A percentile compares a stretch with the other conserved stretches of the same genome.
Evolutionary conservation across 169 alveolate species (phyloP).

Genomic region (Eimeria acervulina): DNA sequence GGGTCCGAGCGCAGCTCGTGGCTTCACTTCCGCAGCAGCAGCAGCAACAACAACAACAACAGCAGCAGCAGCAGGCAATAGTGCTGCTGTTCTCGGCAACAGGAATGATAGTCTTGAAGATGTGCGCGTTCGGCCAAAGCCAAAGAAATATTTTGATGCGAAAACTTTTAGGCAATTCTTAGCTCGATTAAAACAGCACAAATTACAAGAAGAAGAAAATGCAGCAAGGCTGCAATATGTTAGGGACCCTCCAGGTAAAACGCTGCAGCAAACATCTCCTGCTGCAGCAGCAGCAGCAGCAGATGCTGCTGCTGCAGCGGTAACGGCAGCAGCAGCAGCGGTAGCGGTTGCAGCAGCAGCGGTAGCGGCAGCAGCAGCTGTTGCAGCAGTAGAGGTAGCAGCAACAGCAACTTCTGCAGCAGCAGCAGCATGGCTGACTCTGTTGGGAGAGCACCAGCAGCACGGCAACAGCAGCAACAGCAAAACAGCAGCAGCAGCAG

Average conservation of each 20-base stretch:
- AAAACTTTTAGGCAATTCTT: constrained; percentile 57
- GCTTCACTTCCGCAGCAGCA: constrained; percentile 22
- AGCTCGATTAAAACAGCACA: constrained; percentile 81
- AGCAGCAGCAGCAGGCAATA: constrained; percentile 40
- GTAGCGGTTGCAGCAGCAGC: background rate
- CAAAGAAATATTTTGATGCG: constrained; percentile 70
- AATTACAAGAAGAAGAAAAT: constrained; percentile 20
- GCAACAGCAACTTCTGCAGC: background rate
- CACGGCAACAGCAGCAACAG: background rate
- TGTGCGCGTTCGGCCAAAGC: constrained; percentile 64
- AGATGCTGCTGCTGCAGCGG: no score
- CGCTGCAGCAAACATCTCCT: background rate
- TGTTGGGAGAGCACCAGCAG: background rate
- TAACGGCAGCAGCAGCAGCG: background rate
- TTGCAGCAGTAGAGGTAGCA: background rate
- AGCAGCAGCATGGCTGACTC: background rate
- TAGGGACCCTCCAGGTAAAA: constrained; percentile 76
- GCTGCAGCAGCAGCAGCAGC: constrained; percentile 4
- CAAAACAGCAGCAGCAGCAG: background rate
- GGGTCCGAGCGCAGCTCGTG: no score
- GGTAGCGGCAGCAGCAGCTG: background rate
- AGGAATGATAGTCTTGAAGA: constrained; percentile 19
- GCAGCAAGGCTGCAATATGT: constrained; percentile 53
- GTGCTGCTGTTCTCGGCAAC: constrained; percentile 44
- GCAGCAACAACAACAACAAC: background rate